These are phyloP conservation scores for Melocanna baccifera DNA, from an alignment of 176 grass and related monocot genomes.

Conservation along the genomic window DNA sequence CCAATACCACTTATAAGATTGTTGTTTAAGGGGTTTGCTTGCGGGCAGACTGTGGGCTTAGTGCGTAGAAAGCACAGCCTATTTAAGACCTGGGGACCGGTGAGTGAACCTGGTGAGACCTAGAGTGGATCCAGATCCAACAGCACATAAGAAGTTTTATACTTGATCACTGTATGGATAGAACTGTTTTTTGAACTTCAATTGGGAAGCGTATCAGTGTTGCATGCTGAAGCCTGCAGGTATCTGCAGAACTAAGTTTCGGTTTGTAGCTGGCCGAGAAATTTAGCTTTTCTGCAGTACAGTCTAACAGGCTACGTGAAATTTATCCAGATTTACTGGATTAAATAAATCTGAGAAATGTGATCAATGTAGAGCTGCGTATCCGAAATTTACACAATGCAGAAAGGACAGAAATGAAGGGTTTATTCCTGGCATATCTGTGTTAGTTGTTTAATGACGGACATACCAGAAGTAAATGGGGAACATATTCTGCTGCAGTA, in stretches of 20 bases:
- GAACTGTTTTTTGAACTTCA: neutral
- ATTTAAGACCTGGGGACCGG: no score
- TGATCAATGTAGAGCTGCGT: neutral
- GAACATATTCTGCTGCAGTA: conserved; percentile 15
- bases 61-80: no score
- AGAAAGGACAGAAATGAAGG: neutral
- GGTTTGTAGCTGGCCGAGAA: neutral
- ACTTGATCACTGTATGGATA: neutral
- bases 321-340: neutral
- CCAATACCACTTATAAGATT: no score
- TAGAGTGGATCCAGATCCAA: no score
- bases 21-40: no score
- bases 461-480: conserved; percentile 1
- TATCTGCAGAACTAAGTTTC: neutral
- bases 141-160: neutral
- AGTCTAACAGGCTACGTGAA: neutral
- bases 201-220: neutral
- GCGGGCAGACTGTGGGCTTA: no score
- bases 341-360: neutral
- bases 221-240: neutral
- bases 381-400: neutral
- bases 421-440: conserved; percentile 34
- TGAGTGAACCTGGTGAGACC: no score
- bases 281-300: neutral
- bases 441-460: neutral